Percentiles rank a stretch among this genome's conserved stretches.
Evolutionary conservation across 257 asterid genomes (phyloP).

Genomic region (Scutellaria galericulata): DNA sequence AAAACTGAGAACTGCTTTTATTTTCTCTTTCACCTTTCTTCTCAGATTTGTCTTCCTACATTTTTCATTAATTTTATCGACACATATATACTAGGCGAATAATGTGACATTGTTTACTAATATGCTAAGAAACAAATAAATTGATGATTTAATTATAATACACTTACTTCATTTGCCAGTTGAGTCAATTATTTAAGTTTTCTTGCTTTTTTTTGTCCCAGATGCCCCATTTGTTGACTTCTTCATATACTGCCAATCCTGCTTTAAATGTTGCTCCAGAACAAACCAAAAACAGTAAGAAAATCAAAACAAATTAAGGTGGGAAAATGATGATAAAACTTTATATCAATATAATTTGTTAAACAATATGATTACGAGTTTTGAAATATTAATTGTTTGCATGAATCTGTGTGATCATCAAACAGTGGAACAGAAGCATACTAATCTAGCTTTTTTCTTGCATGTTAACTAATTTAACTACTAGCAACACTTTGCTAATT

Average conservation of each 20-base stretch:
- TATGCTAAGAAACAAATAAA: background rate
- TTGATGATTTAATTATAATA: background rate
- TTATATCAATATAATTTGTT: background rate
- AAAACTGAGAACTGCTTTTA: constrained; percentile 7
- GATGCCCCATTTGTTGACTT: constrained; percentile 31
- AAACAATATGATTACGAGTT: background rate
- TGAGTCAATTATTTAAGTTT: constrained; percentile 13
- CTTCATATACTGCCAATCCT: constrained; percentile 17
- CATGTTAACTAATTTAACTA: background rate
- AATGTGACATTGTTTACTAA: background rate
- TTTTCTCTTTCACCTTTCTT: constrained; percentile 28
- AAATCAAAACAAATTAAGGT: background rate
- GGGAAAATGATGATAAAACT: background rate
- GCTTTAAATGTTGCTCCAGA: background rate
- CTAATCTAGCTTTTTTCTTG: background rate
- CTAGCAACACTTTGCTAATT: background rate
- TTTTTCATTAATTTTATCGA: background rate
- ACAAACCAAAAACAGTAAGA: background rate
- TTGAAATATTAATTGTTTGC: constrained; percentile 7
- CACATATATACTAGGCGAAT: background rate
- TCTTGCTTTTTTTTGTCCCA: background rate
- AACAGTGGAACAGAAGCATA: background rate
- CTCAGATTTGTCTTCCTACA: constrained; percentile 15
- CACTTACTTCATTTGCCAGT: background rate
- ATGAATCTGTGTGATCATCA: background rate